Percentiles rank a stretch among this genome's conserved stretches.
These are phyloP conservation scores for Cryphonectria radicalis DNA, from an alignment of 2,329 filamentous ascomycete genomes.

Conservation along the genomic window DNA sequence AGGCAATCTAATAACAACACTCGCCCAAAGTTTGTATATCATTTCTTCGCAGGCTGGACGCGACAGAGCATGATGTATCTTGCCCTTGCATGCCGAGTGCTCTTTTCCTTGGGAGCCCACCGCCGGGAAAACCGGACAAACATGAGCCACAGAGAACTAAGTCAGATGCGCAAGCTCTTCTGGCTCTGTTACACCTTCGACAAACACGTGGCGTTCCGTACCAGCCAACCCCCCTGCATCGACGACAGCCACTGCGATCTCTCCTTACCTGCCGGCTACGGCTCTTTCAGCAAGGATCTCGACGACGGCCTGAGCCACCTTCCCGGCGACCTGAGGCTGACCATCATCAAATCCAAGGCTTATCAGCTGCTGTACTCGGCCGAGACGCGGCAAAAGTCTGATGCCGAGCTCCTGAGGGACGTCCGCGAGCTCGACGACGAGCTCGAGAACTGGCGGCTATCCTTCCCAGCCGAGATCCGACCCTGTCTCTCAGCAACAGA, in stretches of 20 bases:
- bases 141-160: conserved; percentile 34
- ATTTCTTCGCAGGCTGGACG: conserved; percentile 51
- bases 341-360: conserved; percentile 56
- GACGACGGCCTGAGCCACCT: conserved; percentile 40
- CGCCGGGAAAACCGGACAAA: conserved; percentile 21
- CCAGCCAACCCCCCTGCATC: conserved; percentile 55
- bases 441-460: conserved; percentile 57
- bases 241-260: conserved; percentile 57
- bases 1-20: not conserved
- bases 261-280: conserved; percentile 48
- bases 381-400: conserved; percentile 52
- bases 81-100: conserved; percentile 49
- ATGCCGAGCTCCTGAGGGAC: conserved; percentile 57
- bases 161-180: conserved; percentile 49
- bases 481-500: conserved; percentile 46
- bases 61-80: conserved; percentile 49
- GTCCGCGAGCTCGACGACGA: conserved; percentile 62
- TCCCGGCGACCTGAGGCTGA: conserved; percentile 54
- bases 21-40: conserved; percentile 43
- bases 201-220: conserved; percentile 58
- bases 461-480: conserved; percentile 48
- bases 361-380: conserved; percentile 55
- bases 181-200: conserved; percentile 60
- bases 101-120: conserved; percentile 56
- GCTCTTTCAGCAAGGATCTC: conserved; percentile 26